Base-by-base conservation (phyloP, 768 basidiomycete species). In the Termitomyces sp. region DNA sequence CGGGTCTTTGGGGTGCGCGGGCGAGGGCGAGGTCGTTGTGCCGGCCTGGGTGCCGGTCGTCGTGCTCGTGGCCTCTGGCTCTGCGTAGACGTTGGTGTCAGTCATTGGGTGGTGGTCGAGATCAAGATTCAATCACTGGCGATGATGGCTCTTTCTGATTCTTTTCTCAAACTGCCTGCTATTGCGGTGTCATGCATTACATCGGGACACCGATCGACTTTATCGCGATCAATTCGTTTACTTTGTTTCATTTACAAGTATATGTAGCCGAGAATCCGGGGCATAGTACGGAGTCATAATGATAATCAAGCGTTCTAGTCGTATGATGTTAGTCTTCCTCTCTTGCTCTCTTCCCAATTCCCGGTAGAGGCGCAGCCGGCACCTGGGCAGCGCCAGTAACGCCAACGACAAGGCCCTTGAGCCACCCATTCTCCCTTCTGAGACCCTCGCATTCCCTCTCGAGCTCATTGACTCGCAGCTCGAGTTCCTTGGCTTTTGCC, bases 371-470 rank as follows among this genome's bases (percentile, higher is more conserved):
- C 1, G 66, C 67, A 23, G 64, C 61, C 2, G 76, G 72, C 17
- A 66, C 74, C 58, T 78, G 76, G 27, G 76, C 84, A 35, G 81
- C 89, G 21, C 89, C 89, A 0, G 91, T 92, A 12, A 92, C 89
- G 28, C 90, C 89, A 3, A 94, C 91, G 6, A 96, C 91, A 14
- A 96, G 72, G 0, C 92, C 90, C 72, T 94, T 91, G 61, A 96
- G 69, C 92, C 93, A 96, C 1, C 89, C 89, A 64, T 97, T 97
- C 75, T 97, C 94, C 56, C 90, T 79, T 47, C 91, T 78, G 49
- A 95, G 76, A 0, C 82, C 85, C 70, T 96, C 94, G 70, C 94
- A 94, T 71, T 96, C 93, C 69, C 89, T 82, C 74, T 97, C 94
- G 14, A 97, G 79, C 64, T 90, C 90, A 54, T 73, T 77, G 14